Conservation (phyloP, 2,329 filamentous ascomycete genomes). For the Paracorniculantispora psalliotae region DNA sequence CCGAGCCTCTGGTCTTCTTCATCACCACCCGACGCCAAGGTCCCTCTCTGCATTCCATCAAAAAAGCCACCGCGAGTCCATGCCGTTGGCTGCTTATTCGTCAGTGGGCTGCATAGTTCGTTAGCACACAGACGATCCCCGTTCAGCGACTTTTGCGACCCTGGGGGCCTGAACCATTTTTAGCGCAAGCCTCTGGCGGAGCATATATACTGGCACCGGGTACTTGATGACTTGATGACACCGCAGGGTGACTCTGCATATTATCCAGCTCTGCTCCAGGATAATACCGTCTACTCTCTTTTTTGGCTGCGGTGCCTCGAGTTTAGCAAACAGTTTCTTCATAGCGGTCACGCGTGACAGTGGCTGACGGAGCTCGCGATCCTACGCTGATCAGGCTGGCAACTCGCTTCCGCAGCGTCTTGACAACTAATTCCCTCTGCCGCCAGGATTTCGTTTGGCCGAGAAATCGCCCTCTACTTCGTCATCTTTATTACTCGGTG, state of each 20-base stretch:
- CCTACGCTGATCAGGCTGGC: no score
- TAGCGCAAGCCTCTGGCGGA: neutral
- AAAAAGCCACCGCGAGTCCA: neutral
- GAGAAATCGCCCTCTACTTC: neutral
- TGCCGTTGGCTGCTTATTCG: neutral
- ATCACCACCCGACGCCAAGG: no score
- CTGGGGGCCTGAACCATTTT: neutral
- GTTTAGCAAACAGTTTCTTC: no score
- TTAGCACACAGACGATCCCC: neutral
- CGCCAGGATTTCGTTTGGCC: neutral
- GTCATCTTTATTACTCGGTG: neutral
- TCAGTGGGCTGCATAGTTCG: neutral
- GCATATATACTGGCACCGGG: neutral
- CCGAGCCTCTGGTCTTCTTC: no score
- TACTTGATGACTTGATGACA: neutral
- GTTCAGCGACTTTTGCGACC: neutral
- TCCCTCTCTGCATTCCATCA: no score
- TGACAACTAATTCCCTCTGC: neutral
- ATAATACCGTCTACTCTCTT: no score
- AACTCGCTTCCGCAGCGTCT: no score
- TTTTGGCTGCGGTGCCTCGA: no score
- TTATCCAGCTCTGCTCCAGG: no score
- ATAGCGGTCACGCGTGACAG: no score
- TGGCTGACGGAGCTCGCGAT: no score
- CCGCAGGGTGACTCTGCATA: constrained; percentile 5